These are phyloP conservation scores for Hymenoscyphus repandus DNA, from an alignment of 2,329 filamentous ascomycete species.

Conservation along the genomic window DNA sequence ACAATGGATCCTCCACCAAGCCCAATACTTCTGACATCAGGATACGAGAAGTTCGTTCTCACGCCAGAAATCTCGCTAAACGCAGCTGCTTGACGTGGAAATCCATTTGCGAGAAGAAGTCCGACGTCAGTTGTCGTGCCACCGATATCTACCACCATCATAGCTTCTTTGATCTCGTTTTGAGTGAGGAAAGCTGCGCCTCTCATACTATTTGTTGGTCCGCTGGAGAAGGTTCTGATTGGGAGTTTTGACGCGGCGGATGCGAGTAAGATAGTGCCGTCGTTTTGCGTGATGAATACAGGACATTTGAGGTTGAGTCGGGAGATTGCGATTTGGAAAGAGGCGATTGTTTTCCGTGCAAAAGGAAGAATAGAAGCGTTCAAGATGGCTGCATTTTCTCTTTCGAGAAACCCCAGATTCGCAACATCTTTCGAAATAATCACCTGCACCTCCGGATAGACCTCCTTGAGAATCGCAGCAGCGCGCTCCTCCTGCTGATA, in stretches of 20 bases:
- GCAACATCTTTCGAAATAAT: conserved; percentile 37
- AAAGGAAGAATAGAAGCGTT: conserved; percentile 57
- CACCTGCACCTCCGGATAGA: conserved; percentile 42
- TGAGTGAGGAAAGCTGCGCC: conserved; percentile 52
- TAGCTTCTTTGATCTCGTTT: conserved; percentile 12
- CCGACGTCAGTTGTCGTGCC: conserved; percentile 55
- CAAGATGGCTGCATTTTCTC: conserved; percentile 60
- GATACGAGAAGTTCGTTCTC: conserved; percentile 52
- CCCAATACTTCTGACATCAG: conserved; percentile 49
- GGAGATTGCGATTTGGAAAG: conserved; percentile 48
- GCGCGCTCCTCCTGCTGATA: conserved; percentile 46
- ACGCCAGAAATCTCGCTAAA: conserved; percentile 53
- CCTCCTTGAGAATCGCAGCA: conserved; percentile 16
- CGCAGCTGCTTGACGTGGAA: conserved; percentile 52
- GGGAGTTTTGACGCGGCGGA: conserved; percentile 48
- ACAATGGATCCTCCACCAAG: conserved; percentile 49
- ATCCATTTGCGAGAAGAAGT: conserved; percentile 50
- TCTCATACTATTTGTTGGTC: conserved; percentile 58
- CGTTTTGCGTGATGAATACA: conserved; percentile 55
- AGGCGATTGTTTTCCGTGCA: conserved; percentile 48
- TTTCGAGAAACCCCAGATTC: conserved; percentile 40
- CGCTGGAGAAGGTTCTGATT: conserved; percentile 56
- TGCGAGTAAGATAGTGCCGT: conserved; percentile 52
- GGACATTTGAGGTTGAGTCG: conserved; percentile 40
- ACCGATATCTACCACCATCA: conserved; percentile 47